Base-by-base conservation (phyloP, 2,329 filamentous ascomycete species). In the Xenoacremonium recifei region DNA sequence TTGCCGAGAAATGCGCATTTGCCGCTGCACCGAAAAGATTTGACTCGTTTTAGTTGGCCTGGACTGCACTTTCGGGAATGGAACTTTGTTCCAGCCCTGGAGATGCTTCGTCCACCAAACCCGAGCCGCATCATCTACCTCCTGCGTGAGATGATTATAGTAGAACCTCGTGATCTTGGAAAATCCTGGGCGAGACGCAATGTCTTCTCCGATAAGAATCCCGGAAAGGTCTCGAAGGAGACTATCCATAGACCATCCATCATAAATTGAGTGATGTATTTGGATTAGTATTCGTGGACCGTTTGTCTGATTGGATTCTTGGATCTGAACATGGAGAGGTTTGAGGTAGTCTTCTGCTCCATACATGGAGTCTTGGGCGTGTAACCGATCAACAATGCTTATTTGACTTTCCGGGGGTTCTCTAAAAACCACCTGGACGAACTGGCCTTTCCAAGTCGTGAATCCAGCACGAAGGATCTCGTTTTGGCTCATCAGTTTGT, bases 221-320 rank as follows among this genome's bases (percentile, higher is more conserved):
- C 55, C 57, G 4, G 76, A 71, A 4, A 95, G 66, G 59, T 96
- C 89, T 19, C 75, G 68, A 12, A 88, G 54, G 0, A 95, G 64
- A 21, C 92, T 70, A 38, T 96, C 86, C 58, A 90, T 76, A 0
- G 89, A 91, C 91, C 91, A 96, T n/a, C 90, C 91, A 62, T 96
- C 91, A 58, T 95, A 96, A 1, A 95, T 62, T 1, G 88, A 82
- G 64, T 96, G 91, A 59, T 95, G 90, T 0, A 95, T 70, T 11
- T 84, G 73, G 33, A 88, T 39, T 10, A 78, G 63, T 4, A 61
- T 37, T 7, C 68, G 52, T 21, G 59, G 54, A 3, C 59, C 40
- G 4, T 58, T 37, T 7, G 21, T 16, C 15, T 50, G 15, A 6
- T 53, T 15, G 6, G 38, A 21, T 11, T 53, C 52, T 7, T 40